Evolutionary conservation across 345 rosid genomes (phyloP), one percentile per base, ranked within the genome.

Genomic region (Eucalyptus victrix): DNA sequence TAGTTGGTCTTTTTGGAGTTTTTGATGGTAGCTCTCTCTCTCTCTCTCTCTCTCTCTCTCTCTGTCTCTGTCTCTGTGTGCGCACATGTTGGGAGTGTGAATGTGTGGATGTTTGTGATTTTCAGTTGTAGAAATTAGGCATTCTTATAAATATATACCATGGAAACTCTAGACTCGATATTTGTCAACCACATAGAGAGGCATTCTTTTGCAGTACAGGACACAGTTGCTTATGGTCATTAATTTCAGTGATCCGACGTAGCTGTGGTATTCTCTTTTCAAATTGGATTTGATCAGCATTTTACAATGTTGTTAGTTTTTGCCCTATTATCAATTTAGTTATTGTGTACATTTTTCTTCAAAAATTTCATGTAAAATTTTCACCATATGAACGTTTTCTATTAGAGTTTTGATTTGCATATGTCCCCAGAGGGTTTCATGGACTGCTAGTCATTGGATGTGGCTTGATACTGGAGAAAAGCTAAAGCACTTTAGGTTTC

Each of bases 1-100:
- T 97, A 87, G 98, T 98, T 92, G 99, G 99, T 53, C 96, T 97
- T 9, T 98, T 98, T 94, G 99, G 99, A 89, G 99, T 98, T 91
- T 98, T 98, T 93, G 99, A 98, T 89, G 99, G 99, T 98, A 92
- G 87, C 15, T 89, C 76, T 89, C 90, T 93, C 86, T 89, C 87
- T 34, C 87, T 50, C 87, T 87, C 76, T 88, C 89, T 90, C 54
- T 86, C 88, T 83, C 88, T 23, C 21, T 21, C 42, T 42, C 53
- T 50, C n/a, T n/a, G n/a, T n/a, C 53, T 50, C 53, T 34, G 37
- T 50, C 54, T 51, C 56, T 53, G 40, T 19, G 10, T 18, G 56
- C 2, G 6, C 9, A 17, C 6, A 3, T 72, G 80, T 45, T 4
- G 40, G 10, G 40, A n/a, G 51, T 86, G 4, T 30, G 40, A 28